phyloP scores from a whole-genome alignment of 257 asterid genomes.

The Perilla frutescens region DNA sequence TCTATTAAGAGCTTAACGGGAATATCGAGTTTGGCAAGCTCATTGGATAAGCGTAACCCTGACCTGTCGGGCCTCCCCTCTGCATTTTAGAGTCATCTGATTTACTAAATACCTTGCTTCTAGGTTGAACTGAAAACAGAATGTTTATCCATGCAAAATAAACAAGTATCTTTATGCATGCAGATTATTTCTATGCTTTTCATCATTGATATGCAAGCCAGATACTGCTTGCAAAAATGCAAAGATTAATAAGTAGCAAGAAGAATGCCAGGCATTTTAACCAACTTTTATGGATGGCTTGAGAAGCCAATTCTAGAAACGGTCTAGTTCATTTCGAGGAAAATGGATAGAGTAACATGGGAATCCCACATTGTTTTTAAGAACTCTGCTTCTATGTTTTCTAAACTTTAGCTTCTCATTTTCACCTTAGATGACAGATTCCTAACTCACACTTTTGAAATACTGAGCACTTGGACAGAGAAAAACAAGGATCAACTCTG shows the following conservation, averaged over 20 bases:
- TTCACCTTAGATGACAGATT: neutral
- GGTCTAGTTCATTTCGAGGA: neutral
- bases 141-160: neutral
- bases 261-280: neutral
- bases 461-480: constrained; percentile 1
- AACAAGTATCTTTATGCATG: neutral
- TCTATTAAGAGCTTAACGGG: constrained; percentile 93
- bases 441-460: neutral
- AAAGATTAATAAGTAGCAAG: neutral
- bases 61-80: constrained; percentile 96
- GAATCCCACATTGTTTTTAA: constrained; percentile 12
- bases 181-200: neutral
- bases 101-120: constrained; percentile 5
- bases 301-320: neutral
- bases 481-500: too few relatives aligned
- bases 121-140: constrained; percentile 2
- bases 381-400: neutral
- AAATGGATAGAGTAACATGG: neutral
- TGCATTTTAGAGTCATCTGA: constrained; percentile 48
- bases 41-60: constrained; percentile 78
- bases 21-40: constrained; percentile 85
- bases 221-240: too few relatives aligned
- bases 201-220: neutral
- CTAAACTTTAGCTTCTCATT: neutral
- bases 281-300: too few relatives aligned